Conservation (phyloP, 352 stramenopile genomes). For the Globisporangium emineosum region DNA sequence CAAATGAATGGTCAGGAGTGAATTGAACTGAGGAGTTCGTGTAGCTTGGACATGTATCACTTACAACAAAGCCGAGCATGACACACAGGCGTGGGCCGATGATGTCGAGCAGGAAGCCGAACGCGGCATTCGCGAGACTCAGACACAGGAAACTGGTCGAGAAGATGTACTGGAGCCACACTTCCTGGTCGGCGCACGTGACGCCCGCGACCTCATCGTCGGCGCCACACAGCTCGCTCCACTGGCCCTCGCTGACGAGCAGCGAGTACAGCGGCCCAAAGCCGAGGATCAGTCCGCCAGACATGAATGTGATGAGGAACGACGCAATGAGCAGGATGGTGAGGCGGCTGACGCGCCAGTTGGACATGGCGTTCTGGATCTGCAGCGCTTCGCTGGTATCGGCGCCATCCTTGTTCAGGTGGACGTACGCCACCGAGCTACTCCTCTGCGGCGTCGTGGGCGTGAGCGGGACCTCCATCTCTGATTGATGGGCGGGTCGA, state of each 20-base stretch:
- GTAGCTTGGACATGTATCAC: background rate
- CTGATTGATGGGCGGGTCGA: too few species aligned
- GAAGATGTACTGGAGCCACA: slow-evolving; percentile 51
- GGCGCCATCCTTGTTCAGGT: background rate
- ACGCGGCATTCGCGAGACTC: slow-evolving; percentile 43
- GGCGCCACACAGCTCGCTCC: slow-evolving; percentile 35
- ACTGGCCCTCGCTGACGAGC: slow-evolving; percentile 40
- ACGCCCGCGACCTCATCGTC: slow-evolving; percentile 20
- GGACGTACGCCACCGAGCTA: background rate
- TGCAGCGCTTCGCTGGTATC: slow-evolving; percentile 1
- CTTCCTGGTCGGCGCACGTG: slow-evolving; percentile 42
- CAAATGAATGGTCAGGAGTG: background rate
- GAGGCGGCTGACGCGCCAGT: slow-evolving; percentile 22
- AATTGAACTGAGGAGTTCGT: too few species aligned
- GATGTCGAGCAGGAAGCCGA: slow-evolving; percentile 43
- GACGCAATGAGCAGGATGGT: slow-evolving; percentile 23
- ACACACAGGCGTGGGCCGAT: slow-evolving; percentile 35
- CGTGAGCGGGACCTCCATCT: slow-evolving; percentile 1
- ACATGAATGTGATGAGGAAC: slow-evolving; percentile 33
- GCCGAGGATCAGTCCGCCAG: slow-evolving; percentile 41
- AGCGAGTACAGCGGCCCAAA: slow-evolving; percentile 52
- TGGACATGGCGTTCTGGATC: slow-evolving; percentile 30
- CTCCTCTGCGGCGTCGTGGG: slow-evolving; percentile 1
- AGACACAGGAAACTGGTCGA: slow-evolving; percentile 46
- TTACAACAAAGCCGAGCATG: slow-evolving; percentile 26